Evolutionary conservation across 495 filamentous ascomycete genomes (phyloP).

Genomic region (Antarctomyces pellizariae): DNA sequence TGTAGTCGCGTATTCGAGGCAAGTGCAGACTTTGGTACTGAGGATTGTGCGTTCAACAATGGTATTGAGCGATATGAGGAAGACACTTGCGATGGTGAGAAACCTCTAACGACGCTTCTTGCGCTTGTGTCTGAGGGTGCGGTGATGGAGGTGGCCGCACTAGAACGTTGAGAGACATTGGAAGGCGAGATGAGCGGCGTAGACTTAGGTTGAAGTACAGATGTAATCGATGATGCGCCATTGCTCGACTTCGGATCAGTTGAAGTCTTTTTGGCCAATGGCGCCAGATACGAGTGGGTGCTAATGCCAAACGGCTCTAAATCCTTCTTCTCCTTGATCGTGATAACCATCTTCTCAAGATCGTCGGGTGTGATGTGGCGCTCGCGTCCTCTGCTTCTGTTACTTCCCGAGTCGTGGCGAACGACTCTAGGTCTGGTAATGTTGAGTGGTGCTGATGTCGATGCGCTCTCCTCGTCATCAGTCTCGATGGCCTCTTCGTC

Average conservation of each 20-base stretch:
- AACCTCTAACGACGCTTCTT: constrained; percentile 67
- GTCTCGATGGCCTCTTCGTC: constrained; percentile 52
- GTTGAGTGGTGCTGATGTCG: constrained; percentile 21
- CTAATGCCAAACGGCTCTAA: constrained; percentile 17
- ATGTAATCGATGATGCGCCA: too few relatives aligned
- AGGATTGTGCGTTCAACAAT: constrained; percentile 24
- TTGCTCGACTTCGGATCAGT: too few relatives aligned
- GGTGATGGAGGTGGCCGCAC: constrained; percentile 14
- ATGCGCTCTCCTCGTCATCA: constrained; percentile 25
- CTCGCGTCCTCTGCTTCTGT: constrained; percentile 46
- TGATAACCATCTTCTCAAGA: constrained; percentile 73
- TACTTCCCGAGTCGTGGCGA: constrained; percentile 29
- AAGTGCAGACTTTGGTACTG: constrained; percentile 14
- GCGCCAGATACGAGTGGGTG: constrained; percentile 8
- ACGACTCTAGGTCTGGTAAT: constrained; percentile 32
- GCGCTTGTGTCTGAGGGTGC: constrained; percentile 23
- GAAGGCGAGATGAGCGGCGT: too few relatives aligned
- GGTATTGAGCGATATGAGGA: constrained; percentile 40
- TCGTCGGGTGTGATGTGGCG: constrained; percentile 78
- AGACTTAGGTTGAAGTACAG: too few relatives aligned
- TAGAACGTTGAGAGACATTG: constrained; percentile 14
- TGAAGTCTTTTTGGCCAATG: constrained; percentile 3
- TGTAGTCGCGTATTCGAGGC: constrained; percentile 14
- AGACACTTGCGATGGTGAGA: constrained; percentile 56
- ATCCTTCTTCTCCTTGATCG: constrained; percentile 63